Evolutionary conservation across 2,329 filamentous ascomycete species (phyloP), one percentile per base, ranked within the genome.

Genomic region (Hyphodiscus sp.): DNA sequence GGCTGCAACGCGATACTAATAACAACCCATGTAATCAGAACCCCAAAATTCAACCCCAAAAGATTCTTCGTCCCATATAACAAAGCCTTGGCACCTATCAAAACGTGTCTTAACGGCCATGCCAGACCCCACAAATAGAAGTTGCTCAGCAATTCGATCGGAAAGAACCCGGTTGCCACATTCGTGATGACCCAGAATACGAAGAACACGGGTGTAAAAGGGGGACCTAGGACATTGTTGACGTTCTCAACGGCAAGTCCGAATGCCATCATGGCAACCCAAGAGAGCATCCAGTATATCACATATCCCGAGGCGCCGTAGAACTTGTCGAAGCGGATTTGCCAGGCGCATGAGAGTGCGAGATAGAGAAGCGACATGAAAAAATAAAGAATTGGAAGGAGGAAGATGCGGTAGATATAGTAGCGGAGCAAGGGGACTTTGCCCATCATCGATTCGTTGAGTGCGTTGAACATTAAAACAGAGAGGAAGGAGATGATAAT

Each of bases 141-240:
- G 41, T 57, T 51, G 20, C 44, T 55, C n/a, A 56, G 38, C n/a
- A 57, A 42, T 15, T 61, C 58, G 2, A 58, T 47, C 13, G 56
- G 56, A 23, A 51, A 61, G 52, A 61, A 61, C 0, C 58, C 58
- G 1, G 58, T 57, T 38, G 33, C 49, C 5, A 59, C 58, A 18
- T 60, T 60, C 2, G 54, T 51, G 41, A 60, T 59, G 20, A 60
- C 58, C 57, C 58, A 58, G 38, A 59, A 59, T 8, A 60, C 54
- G 44, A 60, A 60, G 41, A 60, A 60, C 1, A 59, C 54, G 10
- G 58, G 57, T 0, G 58, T 60, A 43, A 59, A 55, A 8, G 58
- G 58, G 16, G 52, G 53, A 6, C 58, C 58, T 2, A 59, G 47
- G 19, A 60, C 9, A 23, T 59, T 60, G 38, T 60, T 55, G 10